phyloP scores from a whole-genome alignment of 2,329 filamentous ascomycete species.

The Xylariaceae sp. region DNA sequence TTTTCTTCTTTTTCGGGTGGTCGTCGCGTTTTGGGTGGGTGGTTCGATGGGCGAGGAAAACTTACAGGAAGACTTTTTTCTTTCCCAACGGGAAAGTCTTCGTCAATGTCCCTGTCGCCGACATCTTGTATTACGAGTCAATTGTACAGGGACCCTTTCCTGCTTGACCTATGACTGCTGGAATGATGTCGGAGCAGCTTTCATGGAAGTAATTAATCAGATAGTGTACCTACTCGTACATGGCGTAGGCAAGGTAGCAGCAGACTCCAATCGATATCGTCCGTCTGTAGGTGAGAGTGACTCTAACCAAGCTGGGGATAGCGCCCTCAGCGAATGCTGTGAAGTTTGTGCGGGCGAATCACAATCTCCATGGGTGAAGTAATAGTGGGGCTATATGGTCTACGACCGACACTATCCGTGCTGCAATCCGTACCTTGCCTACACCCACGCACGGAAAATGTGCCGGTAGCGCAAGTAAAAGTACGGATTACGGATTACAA shows the following conservation, averaged over 20 bases:
- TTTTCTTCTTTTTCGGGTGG: background rate
- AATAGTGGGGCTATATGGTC: background rate
- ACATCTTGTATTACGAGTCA: slow-evolving; percentile 9
- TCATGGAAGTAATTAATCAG: slow-evolving; percentile 1
- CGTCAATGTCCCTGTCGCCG: slow-evolving; percentile 5
- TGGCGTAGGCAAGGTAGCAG: background rate
- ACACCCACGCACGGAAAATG: background rate
- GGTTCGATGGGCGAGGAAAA: background rate
- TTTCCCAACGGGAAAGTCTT: slow-evolving; percentile 27
- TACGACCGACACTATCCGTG: background rate
- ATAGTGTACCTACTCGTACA: background rate
- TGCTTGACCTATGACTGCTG: background rate
- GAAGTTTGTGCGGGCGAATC: slow-evolving; percentile 11
- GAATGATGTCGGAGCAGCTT: background rate
- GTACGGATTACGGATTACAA: background rate
- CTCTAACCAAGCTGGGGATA: background rate
- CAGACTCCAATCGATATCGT: too few species aligned
- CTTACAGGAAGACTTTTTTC: slow-evolving; percentile 33
- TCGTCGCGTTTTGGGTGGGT: background rate
- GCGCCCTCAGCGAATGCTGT: background rate
- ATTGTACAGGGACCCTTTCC: background rate
- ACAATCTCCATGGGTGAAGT: slow-evolving; percentile 14
- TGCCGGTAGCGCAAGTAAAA: background rate
- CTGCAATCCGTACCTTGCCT: background rate
- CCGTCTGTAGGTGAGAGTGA: background rate